Percentiles rank a stretch among this genome's conserved stretches.
Conservation (phyloP, 2,329 filamentous ascomycete genomes). For the Harringtonia aguacate region DNA sequence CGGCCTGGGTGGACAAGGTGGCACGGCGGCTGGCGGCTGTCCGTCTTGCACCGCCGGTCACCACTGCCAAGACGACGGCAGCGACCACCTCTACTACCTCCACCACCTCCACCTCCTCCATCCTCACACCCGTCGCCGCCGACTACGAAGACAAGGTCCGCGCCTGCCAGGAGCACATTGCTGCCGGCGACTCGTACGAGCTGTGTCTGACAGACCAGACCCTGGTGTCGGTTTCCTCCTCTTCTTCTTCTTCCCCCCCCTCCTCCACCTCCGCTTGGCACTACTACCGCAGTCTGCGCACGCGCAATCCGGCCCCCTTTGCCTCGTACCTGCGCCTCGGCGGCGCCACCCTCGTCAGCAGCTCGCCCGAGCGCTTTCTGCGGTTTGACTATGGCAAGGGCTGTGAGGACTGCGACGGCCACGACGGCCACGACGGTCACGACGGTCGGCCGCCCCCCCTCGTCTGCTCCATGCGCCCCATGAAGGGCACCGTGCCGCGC, state of each 20-base stretch:
- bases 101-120: constrained; percentile 9
- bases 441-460: too few species aligned
- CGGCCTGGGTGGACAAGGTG: constrained; percentile 33
- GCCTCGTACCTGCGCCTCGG: constrained; percentile 70
- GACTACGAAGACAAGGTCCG: constrained; percentile 58
- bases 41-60: constrained; percentile 10
- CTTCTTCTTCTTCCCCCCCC: too few species aligned
- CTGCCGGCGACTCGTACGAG: constrained; percentile 74
- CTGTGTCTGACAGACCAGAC: constrained; percentile 74
- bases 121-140: constrained; percentile 29
- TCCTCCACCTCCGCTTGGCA: too few species aligned
- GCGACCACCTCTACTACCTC: too few species aligned
- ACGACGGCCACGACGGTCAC: too few species aligned
- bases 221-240: too few species aligned
- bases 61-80: too few species aligned
- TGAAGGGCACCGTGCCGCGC: constrained; percentile 94
- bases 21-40: constrained; percentile 17
- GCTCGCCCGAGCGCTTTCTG: constrained; percentile 84
- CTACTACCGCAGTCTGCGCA: constrained; percentile 60
- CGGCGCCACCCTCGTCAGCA: constrained; percentile 61
- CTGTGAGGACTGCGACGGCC: constrained; percentile 23
- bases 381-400: constrained; percentile 14
- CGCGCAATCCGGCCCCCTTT: constrained; percentile 71
- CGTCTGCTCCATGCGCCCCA: constrained; percentile 71
- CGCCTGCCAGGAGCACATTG: constrained; percentile 59